These are phyloP conservation scores for Arthrobotrys iridis DNA, from an alignment of 2,329 filamentous ascomycete genomes.

Conservation along the genomic window DNA sequence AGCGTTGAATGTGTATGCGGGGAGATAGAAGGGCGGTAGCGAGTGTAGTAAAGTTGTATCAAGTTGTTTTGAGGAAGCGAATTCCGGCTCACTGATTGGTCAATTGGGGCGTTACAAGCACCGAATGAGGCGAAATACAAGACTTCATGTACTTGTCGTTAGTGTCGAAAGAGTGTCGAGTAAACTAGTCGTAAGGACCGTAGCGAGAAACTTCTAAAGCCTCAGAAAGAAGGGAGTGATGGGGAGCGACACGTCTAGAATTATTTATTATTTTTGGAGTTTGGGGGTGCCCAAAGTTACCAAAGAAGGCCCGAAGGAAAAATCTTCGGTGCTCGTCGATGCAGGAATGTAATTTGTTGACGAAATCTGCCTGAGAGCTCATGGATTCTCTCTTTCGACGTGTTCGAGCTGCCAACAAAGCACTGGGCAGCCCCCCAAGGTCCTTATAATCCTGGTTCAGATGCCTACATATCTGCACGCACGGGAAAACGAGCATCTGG, in stretches of 20 bases:
- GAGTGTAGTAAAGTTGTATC: constrained; percentile 25
- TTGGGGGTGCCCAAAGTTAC: constrained; percentile 1
- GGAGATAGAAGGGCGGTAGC: constrained; percentile 23
- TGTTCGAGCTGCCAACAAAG: constrained; percentile 54
- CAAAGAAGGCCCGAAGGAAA: constrained; percentile 31
- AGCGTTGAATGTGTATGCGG: constrained; percentile 7
- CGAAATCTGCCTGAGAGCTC: constrained; percentile 34
- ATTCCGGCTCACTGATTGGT: constrained; percentile 41
- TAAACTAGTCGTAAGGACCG: constrained; percentile 27
- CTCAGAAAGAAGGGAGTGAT: constrained; percentile 37
- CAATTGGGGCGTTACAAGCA: constrained; percentile 31
- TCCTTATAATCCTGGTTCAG: constrained; percentile 37
- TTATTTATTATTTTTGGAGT: constrained; percentile 42
- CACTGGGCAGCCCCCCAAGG: constrained; percentile 35
- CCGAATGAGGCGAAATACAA: constrained; percentile 49
- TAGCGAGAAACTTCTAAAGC: constrained; percentile 50
- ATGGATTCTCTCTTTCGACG: constrained; percentile 50
- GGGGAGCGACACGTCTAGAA: constrained; percentile 47
- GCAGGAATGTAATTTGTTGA: constrained; percentile 42
- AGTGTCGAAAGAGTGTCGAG: constrained; percentile 35
- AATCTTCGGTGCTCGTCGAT: constrained; percentile 12
- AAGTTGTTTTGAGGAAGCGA: constrained; percentile 22
- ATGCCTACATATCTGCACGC: constrained; percentile 35
- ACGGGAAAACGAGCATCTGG: constrained; percentile 40
- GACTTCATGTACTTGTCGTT: constrained; percentile 26